These are phyloP conservation scores for Aspergillus quadrilineatus DNA, from an alignment of 2,329 filamentous ascomycete genomes.

Conservation along the genomic window DNA sequence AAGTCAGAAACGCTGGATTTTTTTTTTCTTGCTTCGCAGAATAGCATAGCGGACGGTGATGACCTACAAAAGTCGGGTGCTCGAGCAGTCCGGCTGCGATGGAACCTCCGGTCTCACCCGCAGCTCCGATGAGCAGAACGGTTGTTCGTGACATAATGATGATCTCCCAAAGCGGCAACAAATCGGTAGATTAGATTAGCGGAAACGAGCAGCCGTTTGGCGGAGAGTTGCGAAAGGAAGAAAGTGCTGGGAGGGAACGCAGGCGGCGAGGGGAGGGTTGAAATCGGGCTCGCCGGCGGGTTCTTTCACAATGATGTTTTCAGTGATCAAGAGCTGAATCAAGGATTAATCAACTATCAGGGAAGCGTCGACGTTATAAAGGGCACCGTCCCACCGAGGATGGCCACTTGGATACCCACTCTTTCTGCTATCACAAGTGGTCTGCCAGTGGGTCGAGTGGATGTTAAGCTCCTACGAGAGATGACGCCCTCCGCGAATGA, in stretches of 20 bases:
- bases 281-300: neutral
- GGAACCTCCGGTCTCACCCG: slow-evolving; percentile 42
- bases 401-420: slow-evolving; percentile 32
- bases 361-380: slow-evolving; percentile 34
- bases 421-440: slow-evolving; percentile 30
- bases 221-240: neutral
- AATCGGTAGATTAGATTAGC: neutral
- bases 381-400: slow-evolving; percentile 29
- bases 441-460: slow-evolving; percentile 35
- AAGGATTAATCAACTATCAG: slow-evolving; percentile 22
- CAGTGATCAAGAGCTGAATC: slow-evolving; percentile 17
- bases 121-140: slow-evolving; percentile 40
- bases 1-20: slow-evolving; percentile 3
- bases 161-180: slow-evolving; percentile 11
- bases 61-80: slow-evolving; percentile 25
- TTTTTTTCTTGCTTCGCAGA: neutral
- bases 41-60: neutral
- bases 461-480: slow-evolving; percentile 25
- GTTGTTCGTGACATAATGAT: slow-evolving; percentile 36
- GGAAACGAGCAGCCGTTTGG: neutral
- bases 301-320: slow-evolving; percentile 15
- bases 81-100: slow-evolving; percentile 40
- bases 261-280: neutral
- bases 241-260: slow-evolving; percentile 7
- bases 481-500: slow-evolving; percentile 15